phyloP scores from a whole-genome alignment of 2,329 filamentous ascomycete genomes.

The Claviceps humidiphila region DNA sequence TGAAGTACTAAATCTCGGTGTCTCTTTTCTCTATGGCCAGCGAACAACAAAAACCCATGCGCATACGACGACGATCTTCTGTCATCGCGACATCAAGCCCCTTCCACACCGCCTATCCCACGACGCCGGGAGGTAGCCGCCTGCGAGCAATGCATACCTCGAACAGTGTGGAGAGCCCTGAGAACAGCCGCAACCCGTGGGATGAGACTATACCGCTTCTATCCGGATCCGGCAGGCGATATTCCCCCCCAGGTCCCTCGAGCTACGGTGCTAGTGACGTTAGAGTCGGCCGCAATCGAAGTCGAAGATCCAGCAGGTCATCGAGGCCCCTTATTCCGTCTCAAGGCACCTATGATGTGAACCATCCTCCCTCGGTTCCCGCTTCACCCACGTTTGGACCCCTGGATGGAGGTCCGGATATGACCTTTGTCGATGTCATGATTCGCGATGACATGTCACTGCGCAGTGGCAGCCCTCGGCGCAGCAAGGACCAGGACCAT shows the following conservation, averaged over 20 bases:
- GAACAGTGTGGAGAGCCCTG: conserved; percentile 34
- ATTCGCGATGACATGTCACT: conserved; percentile 50
- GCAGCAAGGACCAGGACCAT: conserved; percentile 18
- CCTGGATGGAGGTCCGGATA: conserved; percentile 32
- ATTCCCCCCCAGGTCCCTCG: conserved; percentile 13
- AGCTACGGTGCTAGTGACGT: conserved; percentile 32
- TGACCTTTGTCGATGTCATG: conserved; percentile 57
- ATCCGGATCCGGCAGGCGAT: conserved; percentile 18
- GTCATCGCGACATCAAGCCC: conserved; percentile 24
- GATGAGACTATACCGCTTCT: conserved; percentile 45
- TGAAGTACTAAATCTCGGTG: neutral
- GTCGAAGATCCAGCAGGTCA: conserved; percentile 37
- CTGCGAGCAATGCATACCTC: conserved; percentile 22
- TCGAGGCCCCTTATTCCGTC: conserved; percentile 29
- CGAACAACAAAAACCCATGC: conserved; percentile 48
- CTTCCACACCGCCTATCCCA: conserved; percentile 21
- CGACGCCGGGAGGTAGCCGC: conserved; percentile 18
- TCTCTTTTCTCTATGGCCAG: conserved; percentile 21
- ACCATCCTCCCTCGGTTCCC: conserved; percentile 56
- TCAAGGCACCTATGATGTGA: conserved; percentile 41
- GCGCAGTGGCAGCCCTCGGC: conserved; percentile 16
- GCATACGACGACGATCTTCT: conserved; percentile 51
- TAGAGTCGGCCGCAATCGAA: conserved; percentile 20
- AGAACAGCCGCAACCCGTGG: conserved; percentile 24
- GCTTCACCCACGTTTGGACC: conserved; percentile 43